These are phyloP conservation scores for Aspergillus awamori DNA, from an alignment of 2,329 filamentous ascomycete species.

Conservation along the genomic window DNA sequence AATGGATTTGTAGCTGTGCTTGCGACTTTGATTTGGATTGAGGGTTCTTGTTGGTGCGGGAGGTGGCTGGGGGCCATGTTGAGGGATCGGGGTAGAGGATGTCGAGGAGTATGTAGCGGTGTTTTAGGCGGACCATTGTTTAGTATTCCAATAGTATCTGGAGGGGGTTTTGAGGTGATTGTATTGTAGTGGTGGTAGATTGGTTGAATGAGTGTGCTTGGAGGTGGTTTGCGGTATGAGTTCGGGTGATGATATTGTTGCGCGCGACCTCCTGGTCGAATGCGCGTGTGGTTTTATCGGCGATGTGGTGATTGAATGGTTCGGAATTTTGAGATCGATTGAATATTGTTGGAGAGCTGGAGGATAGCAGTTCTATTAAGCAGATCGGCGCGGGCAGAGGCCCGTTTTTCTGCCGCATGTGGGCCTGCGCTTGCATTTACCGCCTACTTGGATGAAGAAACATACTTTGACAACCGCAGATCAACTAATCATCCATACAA, in stretches of 20 bases:
- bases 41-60: constrained; percentile 28
- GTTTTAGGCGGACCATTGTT: constrained; percentile 90
- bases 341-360: neutral
- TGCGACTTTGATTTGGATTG: constrained; percentile 42
- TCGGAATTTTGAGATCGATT: neutral
- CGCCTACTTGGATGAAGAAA: neutral
- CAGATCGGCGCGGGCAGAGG: neutral
- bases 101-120: constrained; percentile 92
- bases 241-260: neutral
- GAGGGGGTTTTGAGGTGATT: neutral
- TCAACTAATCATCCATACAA: neutral
- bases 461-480: neutral
- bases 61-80: constrained; percentile 42
- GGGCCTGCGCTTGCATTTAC: neutral
- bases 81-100: constrained; percentile 75
- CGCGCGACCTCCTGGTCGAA: neutral
- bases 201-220: neutral
- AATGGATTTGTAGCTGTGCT: constrained; percentile 72
- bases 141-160: constrained; percentile 19
- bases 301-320: neutral
- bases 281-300: neutral
- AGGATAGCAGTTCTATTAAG: no score
- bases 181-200: neutral
- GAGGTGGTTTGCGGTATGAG: neutral
- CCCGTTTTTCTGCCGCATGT: constrained; percentile 8